Conservation (phyloP, 2,329 filamentous ascomycete species). For the Diaporthe vexans region DNA sequence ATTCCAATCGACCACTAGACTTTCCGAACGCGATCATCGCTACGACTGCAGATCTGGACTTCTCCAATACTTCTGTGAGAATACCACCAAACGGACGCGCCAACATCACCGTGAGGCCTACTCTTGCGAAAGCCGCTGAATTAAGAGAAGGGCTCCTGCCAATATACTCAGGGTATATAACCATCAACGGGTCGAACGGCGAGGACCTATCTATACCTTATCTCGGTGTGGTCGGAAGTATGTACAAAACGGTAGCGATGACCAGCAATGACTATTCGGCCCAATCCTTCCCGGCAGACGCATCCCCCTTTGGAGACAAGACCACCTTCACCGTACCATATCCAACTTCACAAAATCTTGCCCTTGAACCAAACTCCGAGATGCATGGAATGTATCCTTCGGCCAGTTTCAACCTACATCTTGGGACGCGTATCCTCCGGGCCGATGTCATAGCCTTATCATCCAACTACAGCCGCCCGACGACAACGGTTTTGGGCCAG, state of each 20-base stretch:
- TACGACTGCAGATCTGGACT: slow-evolving; percentile 42
- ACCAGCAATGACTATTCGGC: slow-evolving; percentile 27
- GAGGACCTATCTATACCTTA: slow-evolving; percentile 56
- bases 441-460: slow-evolving; percentile 45
- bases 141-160: slow-evolving; percentile 50
- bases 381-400: slow-evolving; percentile 32
- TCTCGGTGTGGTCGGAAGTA: slow-evolving; percentile 52
- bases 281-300: slow-evolving; percentile 38
- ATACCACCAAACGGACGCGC: slow-evolving; percentile 48
- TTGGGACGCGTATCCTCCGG: slow-evolving; percentile 44
- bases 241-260: slow-evolving; percentile 44
- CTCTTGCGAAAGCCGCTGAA: slow-evolving; percentile 24
- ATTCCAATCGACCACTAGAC: neutral
- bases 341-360: slow-evolving; percentile 34
- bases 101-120: slow-evolving; percentile 48
- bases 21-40: slow-evolving; percentile 37
- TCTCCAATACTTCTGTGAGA: slow-evolving; percentile 44
- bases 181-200: slow-evolving; percentile 55
- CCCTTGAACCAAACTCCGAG: neutral
- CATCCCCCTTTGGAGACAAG: slow-evolving; percentile 42
- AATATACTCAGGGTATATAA: slow-evolving; percentile 60
- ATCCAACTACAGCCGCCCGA: slow-evolving; percentile 37
- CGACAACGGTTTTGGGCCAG: slow-evolving; percentile 43
- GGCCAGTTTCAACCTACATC: slow-evolving; percentile 27
- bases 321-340: slow-evolving; percentile 46